phyloP scores from a whole-genome alignment of 306 rosid genomes.

The Cucurbita maxima region DNA sequence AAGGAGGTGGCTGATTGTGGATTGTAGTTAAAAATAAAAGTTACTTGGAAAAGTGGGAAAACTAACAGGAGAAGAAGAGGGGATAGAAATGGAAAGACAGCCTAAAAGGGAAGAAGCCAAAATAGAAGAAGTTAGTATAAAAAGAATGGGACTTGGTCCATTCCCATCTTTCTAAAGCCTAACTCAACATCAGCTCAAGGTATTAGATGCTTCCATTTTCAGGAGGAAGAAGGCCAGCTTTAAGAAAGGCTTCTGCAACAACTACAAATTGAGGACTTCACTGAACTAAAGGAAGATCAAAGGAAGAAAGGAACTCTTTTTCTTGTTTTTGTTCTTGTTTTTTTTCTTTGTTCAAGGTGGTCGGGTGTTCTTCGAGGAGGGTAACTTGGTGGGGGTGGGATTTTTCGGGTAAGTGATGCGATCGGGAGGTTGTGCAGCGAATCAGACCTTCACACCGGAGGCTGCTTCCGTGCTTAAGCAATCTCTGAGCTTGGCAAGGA shows the following conservation, averaged over 20 bases:
- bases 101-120: neutral
- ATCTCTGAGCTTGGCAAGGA: conserved; percentile 61
- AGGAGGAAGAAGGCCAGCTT: neutral
- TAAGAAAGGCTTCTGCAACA: neutral
- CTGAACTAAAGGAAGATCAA: neutral
- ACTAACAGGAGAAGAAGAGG: neutral
- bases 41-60: neutral
- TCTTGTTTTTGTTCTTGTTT: neutral
- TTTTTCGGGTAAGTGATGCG: conserved; percentile 63
- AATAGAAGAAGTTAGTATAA: conserved; percentile 1
- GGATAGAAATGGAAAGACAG: neutral
- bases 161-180: conserved; percentile 1
- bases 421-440: conserved; percentile 67
- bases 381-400: conserved; percentile 48
- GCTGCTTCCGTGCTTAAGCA: conserved; percentile 87
- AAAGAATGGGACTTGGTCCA: neutral
- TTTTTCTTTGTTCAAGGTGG: neutral
- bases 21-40: neutral
- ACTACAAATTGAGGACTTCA: neutral
- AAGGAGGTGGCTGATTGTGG: neutral
- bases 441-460: conserved; percentile 97
- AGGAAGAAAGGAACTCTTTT: neutral
- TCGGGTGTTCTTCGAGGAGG: neutral
- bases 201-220: neutral
- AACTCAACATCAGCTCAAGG: neutral